Base-by-base conservation (phyloP, 129 eudicot species). In the Mikania micrantha region DNA sequence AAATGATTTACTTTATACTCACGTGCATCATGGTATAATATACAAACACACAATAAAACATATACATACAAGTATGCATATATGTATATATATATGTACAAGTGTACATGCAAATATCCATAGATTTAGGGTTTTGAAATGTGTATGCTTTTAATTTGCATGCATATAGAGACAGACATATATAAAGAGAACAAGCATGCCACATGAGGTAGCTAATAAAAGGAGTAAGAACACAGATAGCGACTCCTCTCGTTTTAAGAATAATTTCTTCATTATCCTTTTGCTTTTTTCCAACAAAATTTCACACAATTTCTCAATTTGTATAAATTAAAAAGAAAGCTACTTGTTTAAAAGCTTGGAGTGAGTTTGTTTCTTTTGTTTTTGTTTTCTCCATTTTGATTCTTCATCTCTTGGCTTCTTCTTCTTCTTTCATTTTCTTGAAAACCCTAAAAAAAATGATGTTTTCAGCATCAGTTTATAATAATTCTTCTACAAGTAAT, bases 381-480 rank as follows among this genome's bases (percentile, higher is more conserved):
- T 47, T 70, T 66, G 57, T 27, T 35, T 63, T 45, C 52, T 66
- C 21, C 44, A 66, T 11, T 57, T 75, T 75, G 74, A 75, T 75
- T 75, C 79, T 59, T 67, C 74, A 45, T 75, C 74, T 68, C 79
- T 76, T 79, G 80, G 77, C 63, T 68, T 68, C 64, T 76, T 74
- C 59, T 76, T 66, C 60, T 71, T 64, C 69, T 75, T 66, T 75
- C 79, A 66, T 48, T 75, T 67, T 75, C 74, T 67, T 75, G 79
- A 58, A 73, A 64, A 62, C 76, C 78, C 78, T 58, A 29, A 57
- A 25, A 44, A 19, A 63, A 63, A 65, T 75, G 74, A 86, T 89
- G 96, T 89, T 89, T 75, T 81, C 85, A 39, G 24, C 75, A 50
- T 64, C 84, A 66, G 39, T 80, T 54, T 79, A 86, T 15, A 48